These are phyloP conservation scores for Boletellus deceptivus DNA, from an alignment of 1,284 basidiomycete genomes.

Conservation along the genomic window DNA sequence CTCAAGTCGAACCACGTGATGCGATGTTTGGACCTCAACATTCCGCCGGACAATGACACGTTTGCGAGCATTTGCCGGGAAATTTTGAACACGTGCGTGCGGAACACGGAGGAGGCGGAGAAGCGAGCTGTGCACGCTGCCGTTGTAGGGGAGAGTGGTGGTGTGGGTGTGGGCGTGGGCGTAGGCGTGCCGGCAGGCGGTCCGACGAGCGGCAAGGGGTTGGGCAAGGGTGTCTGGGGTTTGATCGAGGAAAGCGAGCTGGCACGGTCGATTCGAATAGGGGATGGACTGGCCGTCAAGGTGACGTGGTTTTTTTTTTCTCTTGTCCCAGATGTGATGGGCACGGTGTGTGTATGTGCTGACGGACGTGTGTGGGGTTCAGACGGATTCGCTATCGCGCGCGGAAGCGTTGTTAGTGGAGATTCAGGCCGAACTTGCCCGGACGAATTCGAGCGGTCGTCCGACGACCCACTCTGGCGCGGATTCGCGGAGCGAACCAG, in stretches of 20 bases:
- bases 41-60: conserved; percentile 85
- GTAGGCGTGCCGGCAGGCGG: background rate
- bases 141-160: too few relatives aligned
- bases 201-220: conserved; percentile 35
- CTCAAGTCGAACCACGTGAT: conserved; percentile 79
- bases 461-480: too few relatives aligned
- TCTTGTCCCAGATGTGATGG: background rate
- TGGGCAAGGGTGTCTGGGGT: conserved; percentile 70
- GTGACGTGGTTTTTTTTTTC: conserved; percentile 32
- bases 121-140: too few relatives aligned
- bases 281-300: conserved; percentile 51
- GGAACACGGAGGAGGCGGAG: conserved; percentile 87
- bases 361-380: background rate
- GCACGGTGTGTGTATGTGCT: too few relatives aligned
- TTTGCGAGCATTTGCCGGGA: conserved; percentile 83
- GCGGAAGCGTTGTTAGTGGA: conserved; percentile 48
- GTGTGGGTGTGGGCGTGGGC: too few relatives aligned
- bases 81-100: conserved; percentile 79
- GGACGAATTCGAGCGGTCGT: background rate
- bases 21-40: conserved; percentile 91
- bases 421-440: conserved; percentile 36
- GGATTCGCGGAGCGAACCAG: background rate
- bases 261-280: conserved; percentile 62
- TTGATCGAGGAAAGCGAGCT: conserved; percentile 81
- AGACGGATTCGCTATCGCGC: conserved; percentile 32